Conservation (phyloP, 331 rosid species). For the Arachis monticola region DNA sequence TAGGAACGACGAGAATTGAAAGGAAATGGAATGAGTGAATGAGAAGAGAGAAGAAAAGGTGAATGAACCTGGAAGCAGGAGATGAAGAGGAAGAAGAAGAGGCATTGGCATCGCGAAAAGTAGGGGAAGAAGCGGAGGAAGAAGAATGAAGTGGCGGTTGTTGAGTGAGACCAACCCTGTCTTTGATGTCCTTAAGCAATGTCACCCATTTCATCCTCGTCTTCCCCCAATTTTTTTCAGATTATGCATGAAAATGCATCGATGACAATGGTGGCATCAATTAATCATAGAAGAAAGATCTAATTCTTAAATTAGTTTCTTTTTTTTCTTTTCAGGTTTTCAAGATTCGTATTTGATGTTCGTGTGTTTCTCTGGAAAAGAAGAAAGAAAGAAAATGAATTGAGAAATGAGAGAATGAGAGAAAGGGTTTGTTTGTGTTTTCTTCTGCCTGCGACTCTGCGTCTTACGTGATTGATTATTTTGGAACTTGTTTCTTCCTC, state of each 20-base stretch:
- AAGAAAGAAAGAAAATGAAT: not conserved
- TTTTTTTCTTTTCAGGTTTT: not conserved
- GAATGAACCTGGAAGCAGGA: conserved; percentile 61
- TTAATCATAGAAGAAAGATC: conserved; percentile 38
- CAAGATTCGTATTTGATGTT: conserved; percentile 10
- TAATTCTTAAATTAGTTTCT: not conserved
- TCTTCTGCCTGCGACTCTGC: not conserved
- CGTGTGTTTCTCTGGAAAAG: not conserved
- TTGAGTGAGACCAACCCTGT: conserved; percentile 95
- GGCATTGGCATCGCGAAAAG: not conserved
- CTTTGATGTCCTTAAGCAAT: conserved; percentile 98
- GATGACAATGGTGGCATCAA: conserved; percentile 37
- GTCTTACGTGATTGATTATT: not conserved
- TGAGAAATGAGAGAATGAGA: too few relatives aligned
- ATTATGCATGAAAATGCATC: conserved; percentile 48
- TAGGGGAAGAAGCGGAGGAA: conserved; percentile 34
- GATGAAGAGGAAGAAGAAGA: conserved; percentile 52
- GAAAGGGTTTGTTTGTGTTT: not conserved
- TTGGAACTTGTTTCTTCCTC: too few relatives aligned
- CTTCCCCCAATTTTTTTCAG: conserved; percentile 38
- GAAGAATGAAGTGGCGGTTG: conserved; percentile 51
- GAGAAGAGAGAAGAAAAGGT: not conserved
- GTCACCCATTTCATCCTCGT: conserved; percentile 90
- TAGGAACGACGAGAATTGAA: not conserved
- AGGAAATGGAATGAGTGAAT: conserved; percentile 39